Conservation (phyloP, 23 red algal genomes). For the Gracilaria vermiculophylla region DNA sequence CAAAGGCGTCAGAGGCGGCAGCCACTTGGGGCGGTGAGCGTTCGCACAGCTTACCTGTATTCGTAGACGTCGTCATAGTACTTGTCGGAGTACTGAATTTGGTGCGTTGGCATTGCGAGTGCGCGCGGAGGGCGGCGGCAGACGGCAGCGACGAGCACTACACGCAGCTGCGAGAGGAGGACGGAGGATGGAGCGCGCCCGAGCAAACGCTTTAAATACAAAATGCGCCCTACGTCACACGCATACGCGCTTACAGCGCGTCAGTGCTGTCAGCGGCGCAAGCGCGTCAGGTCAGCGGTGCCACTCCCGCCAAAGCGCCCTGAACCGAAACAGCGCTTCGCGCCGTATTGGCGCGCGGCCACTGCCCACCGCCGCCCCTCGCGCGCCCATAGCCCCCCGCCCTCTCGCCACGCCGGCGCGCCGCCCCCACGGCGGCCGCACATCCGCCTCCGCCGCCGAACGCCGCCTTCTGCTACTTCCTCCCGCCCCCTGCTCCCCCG, state of each 20-base stretch:
- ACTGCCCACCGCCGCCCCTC: no score
- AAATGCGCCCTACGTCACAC: not conserved
- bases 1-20: not conserved
- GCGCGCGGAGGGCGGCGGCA: not conserved
- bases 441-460: conserved; percentile 7
- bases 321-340: not conserved
- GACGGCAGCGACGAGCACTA: not conserved
- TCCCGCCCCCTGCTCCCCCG: no score
- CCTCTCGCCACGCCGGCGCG: not conserved
- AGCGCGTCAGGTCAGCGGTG: no score
- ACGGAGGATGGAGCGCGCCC: no score
- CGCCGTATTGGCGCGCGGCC: not conserved
- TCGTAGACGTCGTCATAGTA: conserved; percentile 99
- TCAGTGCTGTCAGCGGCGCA: no score
- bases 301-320: not conserved
- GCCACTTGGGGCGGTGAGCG: not conserved
- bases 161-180: not conserved
- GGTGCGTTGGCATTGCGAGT: conserved; percentile 79
- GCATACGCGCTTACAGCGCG: not conserved
- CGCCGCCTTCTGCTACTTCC: no score
- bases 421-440: not conserved
- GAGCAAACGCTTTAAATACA: conserved; percentile 4
- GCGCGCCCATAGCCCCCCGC: no score
- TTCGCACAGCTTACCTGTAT: conserved; percentile 68
- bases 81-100: conserved; percentile 99